Conservation (phyloP, 352 stramenopile species). For the Phytophthora quininea region DNA sequence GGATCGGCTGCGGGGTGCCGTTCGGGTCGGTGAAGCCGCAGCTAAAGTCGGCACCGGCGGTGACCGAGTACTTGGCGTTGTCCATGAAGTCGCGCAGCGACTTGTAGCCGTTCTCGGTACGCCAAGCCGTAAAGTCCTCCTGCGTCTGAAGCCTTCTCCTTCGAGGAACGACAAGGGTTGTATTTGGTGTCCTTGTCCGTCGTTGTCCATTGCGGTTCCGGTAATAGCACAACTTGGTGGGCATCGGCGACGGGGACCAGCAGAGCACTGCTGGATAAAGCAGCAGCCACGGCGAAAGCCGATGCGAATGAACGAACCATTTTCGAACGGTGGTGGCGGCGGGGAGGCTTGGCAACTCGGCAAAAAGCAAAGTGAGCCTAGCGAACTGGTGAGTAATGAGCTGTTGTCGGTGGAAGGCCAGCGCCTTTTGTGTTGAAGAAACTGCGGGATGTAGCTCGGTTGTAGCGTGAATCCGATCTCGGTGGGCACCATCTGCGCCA, state of each 20-base stretch:
- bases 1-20: constrained; percentile 30
- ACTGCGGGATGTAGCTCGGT: too few species aligned
- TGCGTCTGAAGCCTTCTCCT: constrained; percentile 35
- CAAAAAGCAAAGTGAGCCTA: not conserved
- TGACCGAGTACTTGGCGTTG: constrained; percentile 24
- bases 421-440: too few species aligned
- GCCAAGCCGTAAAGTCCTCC: constrained; percentile 34
- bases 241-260: constrained; percentile 17
- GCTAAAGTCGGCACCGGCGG: constrained; percentile 18
- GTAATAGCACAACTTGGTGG: constrained; percentile 36
- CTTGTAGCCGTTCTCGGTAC: constrained; percentile 33
- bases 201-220: constrained; percentile 31
- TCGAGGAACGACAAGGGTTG: constrained; percentile 30
- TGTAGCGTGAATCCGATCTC: too few species aligned
- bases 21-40: constrained; percentile 24
- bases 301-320: constrained; percentile 8
- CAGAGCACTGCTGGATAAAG: constrained; percentile 17
- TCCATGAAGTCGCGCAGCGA: constrained; percentile 21
- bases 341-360: not conserved
- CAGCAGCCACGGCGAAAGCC: constrained; percentile 15
- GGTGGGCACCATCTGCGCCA: too few species aligned
- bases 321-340: not conserved
- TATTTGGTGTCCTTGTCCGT: constrained; percentile 16
- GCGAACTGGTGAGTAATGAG: not conserved
- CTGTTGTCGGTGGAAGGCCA: too few species aligned